Evolutionary conservation across 140 eudicot species (phyloP).

Genomic region (Erigeron philadelphicus): DNA sequence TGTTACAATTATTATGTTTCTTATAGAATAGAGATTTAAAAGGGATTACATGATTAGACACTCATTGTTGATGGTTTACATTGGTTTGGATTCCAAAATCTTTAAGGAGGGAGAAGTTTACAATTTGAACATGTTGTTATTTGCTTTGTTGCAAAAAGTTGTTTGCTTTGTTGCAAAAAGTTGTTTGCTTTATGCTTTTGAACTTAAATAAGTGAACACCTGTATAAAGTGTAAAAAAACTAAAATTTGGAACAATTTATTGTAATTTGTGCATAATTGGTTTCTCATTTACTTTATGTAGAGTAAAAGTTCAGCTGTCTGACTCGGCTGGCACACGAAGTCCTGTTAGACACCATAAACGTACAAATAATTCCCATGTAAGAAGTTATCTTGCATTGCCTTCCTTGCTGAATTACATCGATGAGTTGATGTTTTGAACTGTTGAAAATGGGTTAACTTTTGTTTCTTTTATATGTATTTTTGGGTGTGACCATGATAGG

Average conservation of each 20-base stretch:
- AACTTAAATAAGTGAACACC: not conserved
- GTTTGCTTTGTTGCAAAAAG: not conserved
- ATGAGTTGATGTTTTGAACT: slow-evolving; percentile 18
- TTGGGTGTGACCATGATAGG: slow-evolving; percentile 39
- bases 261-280: slow-evolving; percentile 13
- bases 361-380: slow-evolving; percentile 53
- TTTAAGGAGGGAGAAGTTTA: not conserved
- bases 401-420: slow-evolving; percentile 4
- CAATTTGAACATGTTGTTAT: not conserved
- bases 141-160: not conserved
- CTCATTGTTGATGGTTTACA: not conserved
- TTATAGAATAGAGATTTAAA: slow-evolving; percentile 5
- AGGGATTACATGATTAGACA: slow-evolving; percentile 11
- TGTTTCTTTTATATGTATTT: slow-evolving; percentile 7
- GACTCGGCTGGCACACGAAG: slow-evolving; percentile 84
- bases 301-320: slow-evolving; percentile 86
- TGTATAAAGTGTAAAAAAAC: not conserved
- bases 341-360: slow-evolving; percentile 71
- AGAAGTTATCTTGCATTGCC: slow-evolving; percentile 15
- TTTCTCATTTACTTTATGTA: slow-evolving; percentile 29
- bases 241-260: not conserved
- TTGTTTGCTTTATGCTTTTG: slow-evolving; percentile 4
- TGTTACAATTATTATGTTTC: slow-evolving; percentile 10
- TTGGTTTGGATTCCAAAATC: not conserved
- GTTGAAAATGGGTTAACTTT: not conserved